Percentiles rank a stretch among this genome's conserved stretches.
phyloP scores from a whole-genome alignment of 768 basidiomycete genomes.

The Cystoderma amianthinum region DNA sequence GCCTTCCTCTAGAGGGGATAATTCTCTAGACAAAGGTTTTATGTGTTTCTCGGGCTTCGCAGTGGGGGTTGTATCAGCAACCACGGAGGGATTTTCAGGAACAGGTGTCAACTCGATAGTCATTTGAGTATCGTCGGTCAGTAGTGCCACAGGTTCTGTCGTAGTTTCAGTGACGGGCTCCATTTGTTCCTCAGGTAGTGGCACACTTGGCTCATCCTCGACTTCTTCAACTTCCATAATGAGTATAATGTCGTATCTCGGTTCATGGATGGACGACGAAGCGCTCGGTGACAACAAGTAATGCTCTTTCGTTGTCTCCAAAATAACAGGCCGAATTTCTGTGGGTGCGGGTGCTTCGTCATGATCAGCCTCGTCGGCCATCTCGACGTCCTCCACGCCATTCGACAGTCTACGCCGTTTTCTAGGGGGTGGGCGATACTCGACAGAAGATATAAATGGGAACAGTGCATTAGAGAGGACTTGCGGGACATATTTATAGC shows the following conservation, averaged over 20 bases:
- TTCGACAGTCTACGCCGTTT: conserved; percentile 25
- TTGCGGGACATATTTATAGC: conserved; percentile 47
- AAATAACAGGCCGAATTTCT: conserved; percentile 14
- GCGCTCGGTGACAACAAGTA: conserved; percentile 29
- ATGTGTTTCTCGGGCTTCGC: neutral
- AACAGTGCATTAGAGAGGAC: conserved; percentile 16
- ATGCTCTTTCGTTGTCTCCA: conserved; percentile 33
- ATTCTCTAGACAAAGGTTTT: neutral
- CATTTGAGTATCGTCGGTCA: neutral
- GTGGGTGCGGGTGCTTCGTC: neutral
- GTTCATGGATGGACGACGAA: conserved; percentile 5
- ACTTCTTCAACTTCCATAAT: conserved; percentile 22
- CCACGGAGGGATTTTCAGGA: neutral
- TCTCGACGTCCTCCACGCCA: conserved; percentile 8
- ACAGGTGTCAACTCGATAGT: neutral
- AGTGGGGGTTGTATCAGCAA: neutral
- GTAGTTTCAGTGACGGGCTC: neutral
- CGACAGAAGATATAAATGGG: conserved; percentile 4
- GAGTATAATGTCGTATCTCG: conserved; percentile 29
- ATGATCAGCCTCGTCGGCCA: neutral
- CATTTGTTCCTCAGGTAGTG: neutral
- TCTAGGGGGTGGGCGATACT: conserved; percentile 18
- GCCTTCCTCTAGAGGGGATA: neutral
- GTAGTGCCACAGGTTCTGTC: neutral
- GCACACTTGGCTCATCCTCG: neutral